Conservation (phyloP, 768 basidiomycete genomes). For the Rhizopogon vulgaris region DNA sequence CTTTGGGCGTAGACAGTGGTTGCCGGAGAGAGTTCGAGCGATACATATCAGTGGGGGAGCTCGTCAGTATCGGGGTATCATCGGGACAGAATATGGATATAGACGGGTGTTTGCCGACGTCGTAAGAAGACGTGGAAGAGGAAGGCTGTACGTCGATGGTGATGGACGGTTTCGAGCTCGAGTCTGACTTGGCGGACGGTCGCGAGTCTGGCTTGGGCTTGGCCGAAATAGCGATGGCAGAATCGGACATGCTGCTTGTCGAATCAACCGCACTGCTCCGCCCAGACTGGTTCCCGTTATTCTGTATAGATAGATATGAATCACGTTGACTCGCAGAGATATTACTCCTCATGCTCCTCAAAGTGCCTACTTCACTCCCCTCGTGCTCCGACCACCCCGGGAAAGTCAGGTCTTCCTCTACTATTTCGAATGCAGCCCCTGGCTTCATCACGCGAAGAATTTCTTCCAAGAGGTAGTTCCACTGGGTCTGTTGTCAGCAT, state of each 20-base stretch:
- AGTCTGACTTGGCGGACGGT: too few relatives aligned
- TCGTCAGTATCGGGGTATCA: neutral
- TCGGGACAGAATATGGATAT: neutral
- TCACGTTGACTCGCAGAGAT: neutral
- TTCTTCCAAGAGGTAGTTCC: conserved; percentile 67
- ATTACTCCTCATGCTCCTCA: neutral
- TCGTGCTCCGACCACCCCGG: conserved; percentile 38
- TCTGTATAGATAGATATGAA: neutral
- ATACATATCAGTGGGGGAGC: neutral
- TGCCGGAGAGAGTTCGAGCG: neutral
- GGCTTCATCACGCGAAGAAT: conserved; percentile 67
- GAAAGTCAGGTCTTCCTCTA: conserved; percentile 73
- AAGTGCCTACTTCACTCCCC: neutral
- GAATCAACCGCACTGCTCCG: neutral
- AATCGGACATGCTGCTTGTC: neutral
- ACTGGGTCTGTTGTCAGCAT: conserved; percentile 30
- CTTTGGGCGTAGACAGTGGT: neutral
- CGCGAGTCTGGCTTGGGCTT: too few relatives aligned
- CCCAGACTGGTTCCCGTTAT: neutral
- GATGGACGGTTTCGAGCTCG: neutral
- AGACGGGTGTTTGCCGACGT: conserved; percentile 15
- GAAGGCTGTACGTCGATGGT: neutral
- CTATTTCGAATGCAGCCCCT: conserved; percentile 68
- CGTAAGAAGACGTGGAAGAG: neutral
- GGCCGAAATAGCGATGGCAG: too few relatives aligned